phyloP scores from a whole-genome alignment of 2,329 filamentous ascomycete genomes.

The Thielaviopsis populi region DNA sequence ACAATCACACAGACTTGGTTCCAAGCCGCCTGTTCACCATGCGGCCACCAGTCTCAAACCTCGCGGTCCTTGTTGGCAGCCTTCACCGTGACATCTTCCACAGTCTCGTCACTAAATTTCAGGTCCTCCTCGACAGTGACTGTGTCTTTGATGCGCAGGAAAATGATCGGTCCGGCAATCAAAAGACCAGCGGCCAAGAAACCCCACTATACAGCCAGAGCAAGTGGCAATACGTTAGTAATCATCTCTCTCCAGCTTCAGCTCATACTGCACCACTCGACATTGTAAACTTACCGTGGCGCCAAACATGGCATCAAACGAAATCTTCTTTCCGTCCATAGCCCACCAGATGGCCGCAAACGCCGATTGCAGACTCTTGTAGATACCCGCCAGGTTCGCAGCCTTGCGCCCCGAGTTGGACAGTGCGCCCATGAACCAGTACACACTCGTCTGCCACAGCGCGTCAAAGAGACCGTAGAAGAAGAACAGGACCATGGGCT shows the following conservation, averaged over 20 bases:
- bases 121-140: conserved; percentile 69
- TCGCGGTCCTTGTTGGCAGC: neutral
- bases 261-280: no score
- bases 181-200: conserved; percentile 59
- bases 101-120: conserved; percentile 69
- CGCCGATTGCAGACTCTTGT: conserved; percentile 75
- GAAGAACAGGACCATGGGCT: conserved; percentile 77
- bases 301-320: conserved; percentile 59
- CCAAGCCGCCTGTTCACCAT: neutral
- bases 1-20: neutral
- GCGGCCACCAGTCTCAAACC: neutral
- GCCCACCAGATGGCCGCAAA: conserved; percentile 64
- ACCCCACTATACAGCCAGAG: conserved; percentile 46
- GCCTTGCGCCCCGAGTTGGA: conserved; percentile 86
- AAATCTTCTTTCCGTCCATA: conserved; percentile 45
- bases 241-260: neutral
- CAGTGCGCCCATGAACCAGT: conserved; percentile 90
- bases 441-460: conserved; percentile 76
- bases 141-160: conserved; percentile 66
- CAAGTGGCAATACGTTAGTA: conserved; percentile 25
- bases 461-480: conserved; percentile 86
- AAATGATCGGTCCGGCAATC: conserved; percentile 64
- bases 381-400: conserved; percentile 82
- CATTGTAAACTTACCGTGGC: conserved; percentile 30
- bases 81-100: conserved; percentile 45